Conservation (phyloP, 176 grass and related monocot species). For the Carex scoparia region DNA sequence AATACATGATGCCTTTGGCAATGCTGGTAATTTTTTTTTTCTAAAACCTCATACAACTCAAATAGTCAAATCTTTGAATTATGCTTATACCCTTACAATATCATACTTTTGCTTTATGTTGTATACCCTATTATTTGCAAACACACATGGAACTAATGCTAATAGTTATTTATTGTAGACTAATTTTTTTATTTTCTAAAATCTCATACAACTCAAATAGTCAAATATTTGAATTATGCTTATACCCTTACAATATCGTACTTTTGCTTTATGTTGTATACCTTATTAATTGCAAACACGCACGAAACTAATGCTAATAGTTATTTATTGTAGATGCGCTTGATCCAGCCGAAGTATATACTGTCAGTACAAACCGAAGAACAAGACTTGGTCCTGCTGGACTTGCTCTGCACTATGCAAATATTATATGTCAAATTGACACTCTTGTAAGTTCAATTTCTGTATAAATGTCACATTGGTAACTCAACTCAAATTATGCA, state of each 20-base stretch:
- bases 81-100: not conserved
- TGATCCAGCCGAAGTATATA: constrained; percentile 44
- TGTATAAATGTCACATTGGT: constrained; percentile 6
- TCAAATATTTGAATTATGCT: constrained; percentile 13
- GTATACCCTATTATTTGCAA: not conserved
- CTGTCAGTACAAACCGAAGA: constrained; percentile 30
- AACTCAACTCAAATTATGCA: not conserved
- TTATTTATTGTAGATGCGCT: constrained; percentile 20
- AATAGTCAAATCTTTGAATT: constrained; percentile 14
- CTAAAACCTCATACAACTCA: constrained; percentile 7
- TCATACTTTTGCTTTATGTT: constrained; percentile 17
- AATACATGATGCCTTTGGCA: constrained; percentile 60
- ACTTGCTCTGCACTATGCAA: constrained; percentile 96
- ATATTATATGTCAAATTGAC: constrained; percentile 87
- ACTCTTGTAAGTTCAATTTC: constrained; percentile 75
- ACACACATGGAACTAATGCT: constrained; percentile 10
- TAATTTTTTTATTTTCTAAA: too few species aligned
- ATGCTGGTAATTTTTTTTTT: constrained; percentile 56
- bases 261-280: constrained; percentile 1
- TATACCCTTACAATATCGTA: constrained; percentile 3
- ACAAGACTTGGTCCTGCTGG: constrained; percentile 89
- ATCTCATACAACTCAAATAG: constrained; percentile 15
- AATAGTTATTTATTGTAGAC: constrained; percentile 25
- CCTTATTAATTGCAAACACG: not conserved
- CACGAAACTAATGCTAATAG: constrained; percentile 23